Conservation (phyloP, 1,139 yeast species). For the Tardiomyces depauwii region DNA sequence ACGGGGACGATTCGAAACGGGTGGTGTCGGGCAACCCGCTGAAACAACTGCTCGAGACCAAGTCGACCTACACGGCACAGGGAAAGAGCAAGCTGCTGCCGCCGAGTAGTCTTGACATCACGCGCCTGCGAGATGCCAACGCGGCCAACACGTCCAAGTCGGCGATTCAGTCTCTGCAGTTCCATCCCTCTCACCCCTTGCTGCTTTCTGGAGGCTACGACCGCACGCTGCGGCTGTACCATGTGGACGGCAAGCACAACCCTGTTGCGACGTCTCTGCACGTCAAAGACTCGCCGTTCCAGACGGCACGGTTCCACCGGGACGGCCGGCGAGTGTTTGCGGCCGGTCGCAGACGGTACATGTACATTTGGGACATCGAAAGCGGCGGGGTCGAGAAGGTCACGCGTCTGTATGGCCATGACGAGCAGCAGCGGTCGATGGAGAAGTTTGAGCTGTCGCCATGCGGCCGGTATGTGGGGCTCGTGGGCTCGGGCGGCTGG, state of each 20-base stretch:
- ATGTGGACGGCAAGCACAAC: constrained; percentile 84
- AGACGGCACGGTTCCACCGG: constrained; percentile 55
- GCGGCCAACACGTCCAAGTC: constrained; percentile 55
- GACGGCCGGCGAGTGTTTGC: constrained; percentile 55
- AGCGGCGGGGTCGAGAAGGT: constrained; percentile 73
- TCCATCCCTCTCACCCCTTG: constrained; percentile 80
- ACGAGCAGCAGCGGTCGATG: constrained; percentile 72
- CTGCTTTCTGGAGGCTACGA: constrained; percentile 89
- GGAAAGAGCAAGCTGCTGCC: constrained; percentile 47
- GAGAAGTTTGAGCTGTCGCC: constrained; percentile 42
- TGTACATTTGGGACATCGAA: constrained; percentile 84
- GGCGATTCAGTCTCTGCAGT: constrained; percentile 71
- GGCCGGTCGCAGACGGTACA: constrained; percentile 84
- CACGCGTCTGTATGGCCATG: constrained; percentile 86
- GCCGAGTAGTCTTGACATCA: constrained; percentile 58
- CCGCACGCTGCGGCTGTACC: constrained; percentile 73
- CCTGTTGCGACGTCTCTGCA: constrained; percentile 73
- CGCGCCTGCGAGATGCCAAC: constrained; percentile 80
- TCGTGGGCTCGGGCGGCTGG: constrained; percentile 86
- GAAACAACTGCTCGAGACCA: constrained; percentile 45
- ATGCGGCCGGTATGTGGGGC: constrained; percentile 58
- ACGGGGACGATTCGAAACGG: constrained; percentile 21
- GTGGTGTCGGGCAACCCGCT: constrained; percentile 31
- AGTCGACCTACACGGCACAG: constrained; percentile 44
- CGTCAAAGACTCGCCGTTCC: constrained; percentile 69